Evolutionary conservation across 2,329 filamentous ascomycete species (phyloP).

Genomic region (Colletotrichum liriopes): DNA sequence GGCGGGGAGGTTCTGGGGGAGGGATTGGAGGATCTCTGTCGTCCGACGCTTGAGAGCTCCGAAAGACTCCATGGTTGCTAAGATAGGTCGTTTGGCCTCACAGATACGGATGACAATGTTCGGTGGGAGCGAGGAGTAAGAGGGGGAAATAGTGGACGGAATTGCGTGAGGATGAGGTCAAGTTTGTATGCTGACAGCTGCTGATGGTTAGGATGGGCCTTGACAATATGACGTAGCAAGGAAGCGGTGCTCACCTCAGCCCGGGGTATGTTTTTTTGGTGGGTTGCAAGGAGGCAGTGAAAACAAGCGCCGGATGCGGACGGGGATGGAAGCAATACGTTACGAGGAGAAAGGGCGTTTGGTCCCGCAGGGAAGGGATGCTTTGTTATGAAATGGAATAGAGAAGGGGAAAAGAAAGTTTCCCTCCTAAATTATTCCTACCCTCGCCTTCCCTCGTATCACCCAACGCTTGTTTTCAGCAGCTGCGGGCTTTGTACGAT

Average conservation of each 20-base stretch:
- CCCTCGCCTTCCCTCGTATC: constrained; percentile 30
- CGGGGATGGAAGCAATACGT: neutral
- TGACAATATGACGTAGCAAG: constrained; percentile 41
- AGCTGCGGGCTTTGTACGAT: constrained; percentile 24
- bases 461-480: constrained; percentile 25
- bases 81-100: neutral
- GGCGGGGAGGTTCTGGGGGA: constrained; percentile 62
- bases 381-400: neutral
- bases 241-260: constrained; percentile 29
- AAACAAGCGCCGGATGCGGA: constrained; percentile 24
- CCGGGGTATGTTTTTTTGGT: constrained; percentile 8
- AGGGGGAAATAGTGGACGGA: constrained; percentile 6
- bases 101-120: constrained; percentile 5
- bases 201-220: constrained; percentile 10
- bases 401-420: constrained; percentile 12
- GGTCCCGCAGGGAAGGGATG: neutral
- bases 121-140: neutral
- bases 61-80: constrained; percentile 66
- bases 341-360: neutral
- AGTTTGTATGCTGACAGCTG: constrained; percentile 36
- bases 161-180: constrained; percentile 35
- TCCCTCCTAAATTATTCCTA: constrained; percentile 1
- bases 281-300: constrained; percentile 19
- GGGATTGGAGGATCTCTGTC: constrained; percentile 66
- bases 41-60: constrained; percentile 69